These are phyloP conservation scores for Pleoardoris graminearum DNA, from an alignment of 2,329 filamentous ascomycete species.

Conservation along the genomic window DNA sequence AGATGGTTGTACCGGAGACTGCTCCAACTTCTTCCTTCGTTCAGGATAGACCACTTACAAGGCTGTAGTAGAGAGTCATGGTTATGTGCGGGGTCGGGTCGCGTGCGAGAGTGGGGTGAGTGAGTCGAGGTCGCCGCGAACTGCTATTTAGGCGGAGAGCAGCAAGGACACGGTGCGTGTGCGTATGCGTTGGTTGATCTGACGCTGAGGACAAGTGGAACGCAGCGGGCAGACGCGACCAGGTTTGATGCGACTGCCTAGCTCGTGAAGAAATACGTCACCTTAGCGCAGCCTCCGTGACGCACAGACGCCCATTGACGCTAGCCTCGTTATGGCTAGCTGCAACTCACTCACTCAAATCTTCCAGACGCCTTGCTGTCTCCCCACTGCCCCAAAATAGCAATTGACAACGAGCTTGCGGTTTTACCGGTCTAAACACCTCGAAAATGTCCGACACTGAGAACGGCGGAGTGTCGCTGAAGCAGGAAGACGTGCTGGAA, in stretches of 20 bases:
- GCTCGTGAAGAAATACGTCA: constrained; percentile 41
- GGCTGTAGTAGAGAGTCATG: constrained; percentile 73
- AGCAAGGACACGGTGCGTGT: constrained; percentile 16
- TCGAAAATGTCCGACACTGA: constrained; percentile 8
- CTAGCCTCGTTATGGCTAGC: constrained; percentile 7
- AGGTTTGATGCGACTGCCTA: constrained; percentile 26
- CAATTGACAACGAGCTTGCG: constrained; percentile 3
- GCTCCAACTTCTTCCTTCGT: too few relatives aligned
- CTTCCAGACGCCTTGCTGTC: constrained; percentile 5
- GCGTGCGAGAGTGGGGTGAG: constrained; percentile 9
- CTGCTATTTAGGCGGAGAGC: constrained; percentile 16
- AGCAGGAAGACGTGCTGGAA: constrained; percentile 9
- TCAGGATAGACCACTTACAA: constrained; percentile 53
- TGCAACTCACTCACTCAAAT: constrained; percentile 10
- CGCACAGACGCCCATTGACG: constrained; percentile 3
- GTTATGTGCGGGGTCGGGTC: constrained; percentile 30
- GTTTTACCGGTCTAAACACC: background rate
- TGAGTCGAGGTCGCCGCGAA: constrained; percentile 21
- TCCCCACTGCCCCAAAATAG: constrained; percentile 15
- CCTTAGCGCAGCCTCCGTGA: constrained; percentile 20
- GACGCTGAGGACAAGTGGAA: background rate
- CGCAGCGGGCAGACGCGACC: constrained; percentile 1
- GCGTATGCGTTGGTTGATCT: background rate
- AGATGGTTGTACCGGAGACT: too few relatives aligned
- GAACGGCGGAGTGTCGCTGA: background rate